phyloP scores from a whole-genome alignment of 2,329 filamentous ascomycete species.

The Fusarium coffeatum region DNA sequence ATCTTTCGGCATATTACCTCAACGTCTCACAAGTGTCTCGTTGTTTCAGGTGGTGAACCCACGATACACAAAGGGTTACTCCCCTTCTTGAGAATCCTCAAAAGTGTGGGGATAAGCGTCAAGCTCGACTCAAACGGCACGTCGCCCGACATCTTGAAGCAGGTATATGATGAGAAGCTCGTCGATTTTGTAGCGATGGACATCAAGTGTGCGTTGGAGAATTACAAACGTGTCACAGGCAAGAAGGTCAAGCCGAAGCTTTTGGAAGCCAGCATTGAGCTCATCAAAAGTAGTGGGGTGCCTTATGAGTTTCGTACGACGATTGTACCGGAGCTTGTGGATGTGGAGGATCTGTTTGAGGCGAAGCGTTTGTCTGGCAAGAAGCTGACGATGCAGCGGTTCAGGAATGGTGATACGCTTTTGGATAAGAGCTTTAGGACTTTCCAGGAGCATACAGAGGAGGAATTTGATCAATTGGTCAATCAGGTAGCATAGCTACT shows the following conservation, averaged over 20 bases:
- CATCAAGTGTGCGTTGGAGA: constrained; percentile 42
- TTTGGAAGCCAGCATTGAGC: constrained; percentile 29
- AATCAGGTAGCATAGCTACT: constrained; percentile 17
- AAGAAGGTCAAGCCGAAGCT: constrained; percentile 31
- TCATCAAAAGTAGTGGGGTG: constrained; percentile 38
- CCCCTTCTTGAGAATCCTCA: constrained; percentile 34
- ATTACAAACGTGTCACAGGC: constrained; percentile 39
- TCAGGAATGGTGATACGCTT: constrained; percentile 28
- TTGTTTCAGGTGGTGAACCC: constrained; percentile 41
- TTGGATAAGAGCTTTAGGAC: constrained; percentile 11
- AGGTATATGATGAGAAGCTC: constrained; percentile 23
- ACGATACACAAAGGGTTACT: constrained; percentile 42
- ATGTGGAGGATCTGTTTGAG: constrained; percentile 42
- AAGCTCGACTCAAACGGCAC: constrained; percentile 44
- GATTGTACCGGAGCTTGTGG: constrained; percentile 35
- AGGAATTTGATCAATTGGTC: constrained; percentile 36
- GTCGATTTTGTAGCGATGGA: constrained; percentile 43
- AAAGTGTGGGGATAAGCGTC: constrained; percentile 13
- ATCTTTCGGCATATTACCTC: constrained; percentile 35
- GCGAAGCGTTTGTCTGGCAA: constrained; percentile 38
- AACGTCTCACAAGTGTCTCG: constrained; percentile 36
- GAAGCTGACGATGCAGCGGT: constrained; percentile 40
- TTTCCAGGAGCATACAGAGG: constrained; percentile 34
- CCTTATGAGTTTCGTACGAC: constrained; percentile 41
- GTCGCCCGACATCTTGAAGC: neutral